These are phyloP conservation scores for Coffea eugenioides DNA, from an alignment of 257 asterid genomes.

Conservation along the genomic window DNA sequence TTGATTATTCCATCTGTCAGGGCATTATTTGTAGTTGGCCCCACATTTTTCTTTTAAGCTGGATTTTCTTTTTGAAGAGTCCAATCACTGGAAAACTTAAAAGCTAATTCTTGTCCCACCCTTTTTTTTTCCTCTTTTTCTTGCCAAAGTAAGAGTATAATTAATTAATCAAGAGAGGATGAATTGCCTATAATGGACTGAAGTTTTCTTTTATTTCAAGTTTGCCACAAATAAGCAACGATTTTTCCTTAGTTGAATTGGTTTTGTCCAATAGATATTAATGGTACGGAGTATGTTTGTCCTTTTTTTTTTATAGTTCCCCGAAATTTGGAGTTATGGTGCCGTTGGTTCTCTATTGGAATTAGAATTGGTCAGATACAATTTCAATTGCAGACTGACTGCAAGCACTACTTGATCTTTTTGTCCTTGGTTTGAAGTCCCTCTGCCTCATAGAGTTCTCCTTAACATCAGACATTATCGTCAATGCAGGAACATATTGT, in stretches of 20 bases:
- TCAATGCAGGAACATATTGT: conserved; percentile 73
- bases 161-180: background rate
- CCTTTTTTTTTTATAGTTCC: background rate
- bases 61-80: conserved; percentile 12
- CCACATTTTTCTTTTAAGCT: conserved; percentile 24
- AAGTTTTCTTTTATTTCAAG: background rate
- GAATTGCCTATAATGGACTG: background rate
- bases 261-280: background rate
- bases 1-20: conserved; percentile 18
- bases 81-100: conserved; percentile 11
- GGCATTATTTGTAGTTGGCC: conserved; percentile 15
- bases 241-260: background rate
- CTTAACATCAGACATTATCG: background rate
- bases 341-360: background rate
- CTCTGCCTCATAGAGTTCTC: background rate
- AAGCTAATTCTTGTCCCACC: conserved; percentile 17
- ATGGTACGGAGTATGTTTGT: conserved; percentile 7
- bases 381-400: background rate
- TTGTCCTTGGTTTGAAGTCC: background rate
- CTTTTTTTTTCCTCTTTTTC: background rate
- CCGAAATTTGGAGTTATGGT: background rate
- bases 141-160: background rate
- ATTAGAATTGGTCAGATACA: background rate
- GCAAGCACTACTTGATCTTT: background rate
- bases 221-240: background rate